Percentiles rank a stretch among this genome's conserved stretches.
phyloP scores from a whole-genome alignment of 148 eudicot genomes.

The Vaccinium myrtillus region DNA sequence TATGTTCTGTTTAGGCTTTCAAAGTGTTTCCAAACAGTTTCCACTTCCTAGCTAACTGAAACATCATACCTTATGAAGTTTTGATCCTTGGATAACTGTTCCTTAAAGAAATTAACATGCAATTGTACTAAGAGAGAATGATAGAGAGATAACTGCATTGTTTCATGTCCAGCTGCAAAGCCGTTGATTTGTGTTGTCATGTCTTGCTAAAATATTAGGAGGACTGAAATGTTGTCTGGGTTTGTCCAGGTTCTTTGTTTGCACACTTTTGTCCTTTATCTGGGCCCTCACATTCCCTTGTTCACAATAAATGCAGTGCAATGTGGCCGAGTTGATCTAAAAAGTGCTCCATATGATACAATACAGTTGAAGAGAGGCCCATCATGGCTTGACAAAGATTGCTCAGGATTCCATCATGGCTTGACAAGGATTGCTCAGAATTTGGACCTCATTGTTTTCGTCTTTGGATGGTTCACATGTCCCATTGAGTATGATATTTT shows the following conservation, averaged over 20 bases:
- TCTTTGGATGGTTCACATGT: slow-evolving; percentile 51
- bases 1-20: background rate
- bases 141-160: too few species aligned
- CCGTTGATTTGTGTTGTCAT: background rate
- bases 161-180: background rate
- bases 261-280: slow-evolving; percentile 94
- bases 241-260: slow-evolving; percentile 78
- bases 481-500: slow-evolving; percentile 86
- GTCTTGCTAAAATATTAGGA: too few species aligned
- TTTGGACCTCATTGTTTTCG: slow-evolving; percentile 77
- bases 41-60: background rate
- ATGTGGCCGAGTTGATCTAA: slow-evolving; percentile 94
- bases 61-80: background rate
- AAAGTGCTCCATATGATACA: slow-evolving; percentile 92
- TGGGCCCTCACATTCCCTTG: slow-evolving; percentile 95
- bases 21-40: background rate
- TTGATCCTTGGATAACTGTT: background rate
- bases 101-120: background rate
- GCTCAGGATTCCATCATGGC: slow-evolving; percentile 39
- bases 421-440: too few species aligned
- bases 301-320: slow-evolving; percentile 92
- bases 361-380: slow-evolving; percentile 78
- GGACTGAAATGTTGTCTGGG: too few species aligned
- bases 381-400: slow-evolving; percentile 91
- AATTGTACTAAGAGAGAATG: background rate